These are phyloP conservation scores for Gleditsia sinensis DNA, from an alignment of 306 rosid species.

Conservation along the genomic window DNA sequence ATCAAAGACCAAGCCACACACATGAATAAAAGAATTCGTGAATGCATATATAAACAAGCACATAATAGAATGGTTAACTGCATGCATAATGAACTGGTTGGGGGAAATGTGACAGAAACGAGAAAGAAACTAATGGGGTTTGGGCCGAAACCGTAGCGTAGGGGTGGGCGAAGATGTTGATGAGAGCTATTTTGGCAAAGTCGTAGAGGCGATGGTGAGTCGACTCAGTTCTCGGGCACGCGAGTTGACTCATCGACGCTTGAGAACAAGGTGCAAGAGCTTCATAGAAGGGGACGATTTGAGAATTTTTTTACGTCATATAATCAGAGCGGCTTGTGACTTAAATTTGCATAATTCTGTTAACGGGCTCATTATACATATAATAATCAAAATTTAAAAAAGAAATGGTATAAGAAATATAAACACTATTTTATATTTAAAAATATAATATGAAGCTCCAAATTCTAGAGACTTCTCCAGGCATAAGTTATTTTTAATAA, in stretches of 20 bases:
- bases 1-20: constrained; percentile 1
- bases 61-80: background rate
- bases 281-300: background rate
- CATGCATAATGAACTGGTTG: background rate
- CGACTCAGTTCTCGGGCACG: constrained; percentile 55
- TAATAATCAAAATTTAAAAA: no score
- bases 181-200: constrained; percentile 73
- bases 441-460: no score
- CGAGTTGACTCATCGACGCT: constrained; percentile 54
- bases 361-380: no score
- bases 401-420: no score
- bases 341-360: no score
- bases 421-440: no score
- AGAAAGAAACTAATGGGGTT: background rate
- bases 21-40: background rate
- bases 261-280: background rate
- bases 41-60: background rate
- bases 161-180: constrained; percentile 85
- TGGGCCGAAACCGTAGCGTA: constrained; percentile 59
- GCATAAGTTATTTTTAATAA: no score
- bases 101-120: background rate
- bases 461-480: no score
- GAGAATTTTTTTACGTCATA: background rate
- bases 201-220: constrained; percentile 79
- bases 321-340: background rate